A percentile compares a stretch with the other conserved stretches of the same genome.
These are phyloP conservation scores for Scheffersomyces coipomensis DNA, from an alignment of 805 yeast genomes.

Conservation along the genomic window DNA sequence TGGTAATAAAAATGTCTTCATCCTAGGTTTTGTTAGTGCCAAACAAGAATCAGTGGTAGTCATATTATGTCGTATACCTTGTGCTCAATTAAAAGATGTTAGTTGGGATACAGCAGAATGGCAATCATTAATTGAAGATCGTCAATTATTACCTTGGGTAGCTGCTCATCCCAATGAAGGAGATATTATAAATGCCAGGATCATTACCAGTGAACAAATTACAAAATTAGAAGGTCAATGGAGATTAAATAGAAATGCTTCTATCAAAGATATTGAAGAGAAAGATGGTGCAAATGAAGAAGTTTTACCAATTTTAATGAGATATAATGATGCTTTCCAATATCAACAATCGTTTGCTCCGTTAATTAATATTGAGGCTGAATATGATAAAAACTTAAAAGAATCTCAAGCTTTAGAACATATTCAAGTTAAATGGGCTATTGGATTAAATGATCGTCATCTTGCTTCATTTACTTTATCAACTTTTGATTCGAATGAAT, in stretches of 20 bases:
- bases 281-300: constrained; percentile 56
- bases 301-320: constrained; percentile 67
- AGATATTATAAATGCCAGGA: constrained; percentile 52
- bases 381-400: constrained; percentile 68
- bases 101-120: constrained; percentile 88
- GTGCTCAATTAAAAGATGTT: constrained; percentile 71
- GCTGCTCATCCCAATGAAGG: constrained; percentile 69
- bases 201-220: constrained; percentile 64
- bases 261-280: constrained; percentile 51
- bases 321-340: constrained; percentile 80
- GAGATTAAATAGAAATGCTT: constrained; percentile 70
- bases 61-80: constrained; percentile 82
- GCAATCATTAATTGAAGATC: constrained; percentile 81
- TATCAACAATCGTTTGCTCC: constrained; percentile 87
- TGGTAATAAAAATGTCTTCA: constrained; percentile 76
- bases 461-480: constrained; percentile 69
- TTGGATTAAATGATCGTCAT: constrained; percentile 62
- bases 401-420: constrained; percentile 78
- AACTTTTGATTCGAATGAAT: constrained; percentile 60
- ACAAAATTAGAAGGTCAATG: constrained; percentile 75
- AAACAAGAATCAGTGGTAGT: constrained; percentile 85
- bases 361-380: constrained; percentile 76
- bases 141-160: constrained; percentile 80
- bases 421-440: constrained; percentile 70
- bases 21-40: constrained; percentile 84